Evolutionary conservation across 1,284 basidiomycete genomes (phyloP), one percentile per base, ranked within the genome.

Genomic region (Crepidotus sp.): DNA sequence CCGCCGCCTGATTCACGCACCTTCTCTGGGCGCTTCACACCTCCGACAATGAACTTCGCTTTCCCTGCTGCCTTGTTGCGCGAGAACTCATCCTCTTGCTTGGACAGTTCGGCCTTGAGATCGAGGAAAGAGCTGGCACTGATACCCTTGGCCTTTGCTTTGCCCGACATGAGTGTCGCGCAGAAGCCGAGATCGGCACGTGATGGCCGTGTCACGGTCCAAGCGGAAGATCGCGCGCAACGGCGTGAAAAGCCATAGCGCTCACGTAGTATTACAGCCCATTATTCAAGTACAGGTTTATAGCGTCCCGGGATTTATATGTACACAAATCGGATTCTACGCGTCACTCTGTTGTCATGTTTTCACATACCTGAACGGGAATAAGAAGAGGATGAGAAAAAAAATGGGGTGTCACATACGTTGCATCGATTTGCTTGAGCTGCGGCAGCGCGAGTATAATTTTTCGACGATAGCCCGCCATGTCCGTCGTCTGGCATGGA

Each of bases 371-470:
- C 49, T 51, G n/a, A 14, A 14, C 17, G 22, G 26, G 19, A 5
- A 15, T 46, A 5, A 42, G 41, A 18, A 32, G 13, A 18, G 27
- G 21, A 14, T 3, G 33, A n/a, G n/a, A 6, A n/a, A 34, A 26
- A 10, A n/a, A 42, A 21, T 5, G 6, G 8, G 7, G 15, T 13
- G 18, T 10, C 26, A 49, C 50, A 19, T 42, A 95, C 82, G 89
- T 95, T 22, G 95, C 95, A 65, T 98, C 95, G 46, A 98, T 84
- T 66, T 98, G 96, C 57, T 77, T 77, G 46, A 98, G 64, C 59
- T 96, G 90, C 0, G 94, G 93, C 14, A 97, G 67, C 3, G 83
- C 79, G 32, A 98, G 66, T 59, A 87, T 92, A 49, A 98, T 71
- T 67, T 97, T 98, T 43, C 95, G 71, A 52, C 93, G 71, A 62